Evolutionary conservation across 305 asterid genomes (phyloP).

Genomic region (Fraxinus floribunda): DNA sequence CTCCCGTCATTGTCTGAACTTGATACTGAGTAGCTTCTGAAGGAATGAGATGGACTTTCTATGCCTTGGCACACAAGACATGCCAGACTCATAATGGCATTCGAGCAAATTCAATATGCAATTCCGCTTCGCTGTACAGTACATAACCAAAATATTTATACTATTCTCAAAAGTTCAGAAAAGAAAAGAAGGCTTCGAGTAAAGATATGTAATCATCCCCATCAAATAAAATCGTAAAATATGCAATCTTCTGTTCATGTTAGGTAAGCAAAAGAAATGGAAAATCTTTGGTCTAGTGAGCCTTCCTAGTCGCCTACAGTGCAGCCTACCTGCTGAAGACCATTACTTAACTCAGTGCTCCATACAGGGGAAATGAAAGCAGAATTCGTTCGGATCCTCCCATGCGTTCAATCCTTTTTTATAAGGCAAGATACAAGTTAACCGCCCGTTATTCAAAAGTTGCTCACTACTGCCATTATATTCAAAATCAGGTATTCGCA

Average conservation of each 20-base stretch:
- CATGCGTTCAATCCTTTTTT: not conserved
- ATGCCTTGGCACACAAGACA: not conserved
- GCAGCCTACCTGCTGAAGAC: not conserved
- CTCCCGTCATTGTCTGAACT: not conserved
- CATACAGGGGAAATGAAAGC: not conserved
- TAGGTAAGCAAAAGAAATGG: not conserved
- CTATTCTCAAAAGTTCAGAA: not conserved
- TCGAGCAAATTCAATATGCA: not conserved
- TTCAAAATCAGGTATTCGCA: not conserved
- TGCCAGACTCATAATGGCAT: not conserved
- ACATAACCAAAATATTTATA: not conserved
- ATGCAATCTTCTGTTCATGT: not conserved
- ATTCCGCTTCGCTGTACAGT: not conserved
- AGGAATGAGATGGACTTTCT: not conserved
- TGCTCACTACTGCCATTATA: not conserved
- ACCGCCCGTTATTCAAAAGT: not conserved
- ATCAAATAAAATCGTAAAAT: not conserved
- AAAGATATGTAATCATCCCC: not conserved
- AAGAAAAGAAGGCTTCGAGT: not conserved
- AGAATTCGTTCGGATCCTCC: not conserved
- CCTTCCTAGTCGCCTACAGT: not conserved
- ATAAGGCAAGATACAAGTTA: not conserved
- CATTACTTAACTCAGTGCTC: not conserved
- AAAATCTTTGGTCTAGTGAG: not conserved
- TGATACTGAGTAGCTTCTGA: not conserved